These are phyloP conservation scores for Erucastrum elatum DNA, from an alignment of 345 rosid genomes.

Conservation along the genomic window DNA sequence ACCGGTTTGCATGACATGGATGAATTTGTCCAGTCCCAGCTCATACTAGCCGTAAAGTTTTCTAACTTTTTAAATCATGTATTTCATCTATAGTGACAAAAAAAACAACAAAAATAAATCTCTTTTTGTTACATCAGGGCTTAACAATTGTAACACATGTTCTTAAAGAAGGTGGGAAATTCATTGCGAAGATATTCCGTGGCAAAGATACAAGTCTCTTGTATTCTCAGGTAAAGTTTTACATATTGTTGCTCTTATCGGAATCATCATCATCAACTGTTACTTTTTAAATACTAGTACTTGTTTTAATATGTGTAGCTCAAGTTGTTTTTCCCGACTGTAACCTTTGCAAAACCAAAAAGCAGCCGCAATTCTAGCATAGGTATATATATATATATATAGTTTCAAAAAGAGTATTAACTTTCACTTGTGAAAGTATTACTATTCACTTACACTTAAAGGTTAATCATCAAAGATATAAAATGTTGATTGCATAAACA, in stretches of 20 bases:
- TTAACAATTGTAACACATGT: constrained; percentile 86
- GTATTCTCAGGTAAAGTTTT: constrained; percentile 71
- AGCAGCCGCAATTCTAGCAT: constrained; percentile 99
- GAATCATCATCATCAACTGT: background rate
- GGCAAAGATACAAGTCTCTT: constrained; percentile 98
- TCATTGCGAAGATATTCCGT: constrained; percentile 90
- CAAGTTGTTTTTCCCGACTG: constrained; percentile 84
- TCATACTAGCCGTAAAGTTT: constrained; percentile 81
- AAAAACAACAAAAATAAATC: background rate
- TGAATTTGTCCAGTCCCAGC: constrained; percentile 96
- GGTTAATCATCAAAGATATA: constrained; percentile 21
- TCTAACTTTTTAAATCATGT: constrained; percentile 13
- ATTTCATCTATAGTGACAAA: background rate
- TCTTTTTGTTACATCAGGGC: constrained; percentile 49
- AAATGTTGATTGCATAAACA: constrained; percentile 24
- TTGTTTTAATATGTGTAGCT: constrained; percentile 49
- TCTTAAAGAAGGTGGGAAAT: constrained; percentile 89
- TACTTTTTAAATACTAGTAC: background rate
- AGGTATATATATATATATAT: constrained; percentile 43
- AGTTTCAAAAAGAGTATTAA: background rate
- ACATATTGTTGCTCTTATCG: constrained; percentile 2
- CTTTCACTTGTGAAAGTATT: constrained; percentile 18
- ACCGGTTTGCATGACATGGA: constrained; percentile 99
- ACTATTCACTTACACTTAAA: constrained; percentile 25
- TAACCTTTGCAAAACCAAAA: constrained; percentile 96